Percentiles rank a stretch among this genome's conserved stretches.
These are phyloP conservation scores for Pachyrhizus erosus DNA, from an alignment of 306 rosid species.

Conservation along the genomic window DNA sequence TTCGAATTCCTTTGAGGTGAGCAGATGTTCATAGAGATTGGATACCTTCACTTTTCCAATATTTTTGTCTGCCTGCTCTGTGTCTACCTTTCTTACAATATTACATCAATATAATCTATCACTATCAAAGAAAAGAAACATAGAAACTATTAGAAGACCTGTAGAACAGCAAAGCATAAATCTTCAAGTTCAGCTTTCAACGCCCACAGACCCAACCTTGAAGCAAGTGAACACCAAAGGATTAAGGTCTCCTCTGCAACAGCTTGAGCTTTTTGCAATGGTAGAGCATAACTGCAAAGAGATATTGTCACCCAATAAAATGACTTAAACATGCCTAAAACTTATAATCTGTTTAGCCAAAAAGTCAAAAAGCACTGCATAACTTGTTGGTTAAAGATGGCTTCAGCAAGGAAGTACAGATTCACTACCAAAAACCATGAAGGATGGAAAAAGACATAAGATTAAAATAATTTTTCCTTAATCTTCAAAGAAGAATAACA, in stretches of 20 bases:
- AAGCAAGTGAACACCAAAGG: slow-evolving; percentile 98
- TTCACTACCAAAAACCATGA: slow-evolving; percentile 16
- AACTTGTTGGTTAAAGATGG: slow-evolving; percentile 24
- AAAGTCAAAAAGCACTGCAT: slow-evolving; percentile 13
- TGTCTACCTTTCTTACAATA: slow-evolving; percentile 34
- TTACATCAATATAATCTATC: slow-evolving; percentile 16
- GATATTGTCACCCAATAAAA: slow-evolving; percentile 36
- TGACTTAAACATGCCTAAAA: slow-evolving; percentile 30
- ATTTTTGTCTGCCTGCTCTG: slow-evolving; percentile 5
- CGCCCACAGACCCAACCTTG: slow-evolving; percentile 96
- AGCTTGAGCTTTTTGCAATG: slow-evolving; percentile 88
- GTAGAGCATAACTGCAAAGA: slow-evolving; percentile 79
- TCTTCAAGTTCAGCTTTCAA: slow-evolving; percentile 96
- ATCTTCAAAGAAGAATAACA: slow-evolving; percentile 7
- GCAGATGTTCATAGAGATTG: slow-evolving; percentile 5
- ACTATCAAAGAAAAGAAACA: slow-evolving; percentile 40
- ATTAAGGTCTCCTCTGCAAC: slow-evolving; percentile 93
- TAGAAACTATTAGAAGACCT: slow-evolving; percentile 59
- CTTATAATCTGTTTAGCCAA: slow-evolving; percentile 35
- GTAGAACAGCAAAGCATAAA: slow-evolving; percentile 93
- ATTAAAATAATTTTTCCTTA: slow-evolving; percentile 21
- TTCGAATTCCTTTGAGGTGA: slow-evolving; percentile 21
- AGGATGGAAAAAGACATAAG: not conserved
- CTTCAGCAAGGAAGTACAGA: slow-evolving; percentile 12
- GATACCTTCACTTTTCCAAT: not conserved